Conservation (phyloP, 768 basidiomycete genomes). For the Tricholoma flavovirens region DNA sequence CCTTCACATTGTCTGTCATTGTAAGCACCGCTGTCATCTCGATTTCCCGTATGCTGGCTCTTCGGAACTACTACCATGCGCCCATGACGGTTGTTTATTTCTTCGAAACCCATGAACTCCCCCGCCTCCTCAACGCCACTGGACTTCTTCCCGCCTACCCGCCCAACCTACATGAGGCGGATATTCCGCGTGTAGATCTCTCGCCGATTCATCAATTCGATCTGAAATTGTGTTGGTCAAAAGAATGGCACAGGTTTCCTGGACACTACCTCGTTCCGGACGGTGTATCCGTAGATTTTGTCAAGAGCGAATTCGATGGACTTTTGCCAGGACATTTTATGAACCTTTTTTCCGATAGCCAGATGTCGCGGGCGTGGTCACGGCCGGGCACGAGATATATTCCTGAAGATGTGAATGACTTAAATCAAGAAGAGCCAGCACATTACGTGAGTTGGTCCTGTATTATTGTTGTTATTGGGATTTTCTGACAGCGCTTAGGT, state of each 20-base stretch:
- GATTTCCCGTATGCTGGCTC: slow-evolving; percentile 71
- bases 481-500: slow-evolving; percentile 40
- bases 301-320: slow-evolving; percentile 90
- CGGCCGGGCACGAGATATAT: slow-evolving; percentile 57
- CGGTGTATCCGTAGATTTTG: slow-evolving; percentile 75
- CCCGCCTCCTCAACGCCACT: slow-evolving; percentile 70
- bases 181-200: slow-evolving; percentile 54
- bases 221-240: slow-evolving; percentile 78
- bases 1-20: slow-evolving; percentile 67
- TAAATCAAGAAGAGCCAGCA: slow-evolving; percentile 72
- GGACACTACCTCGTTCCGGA: slow-evolving; percentile 85
- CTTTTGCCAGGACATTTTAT: slow-evolving; percentile 82
- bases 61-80: slow-evolving; percentile 87
- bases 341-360: slow-evolving; percentile 25
- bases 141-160: slow-evolving; percentile 51
- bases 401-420: slow-evolving; percentile 74
- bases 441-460: slow-evolving; percentile 57
- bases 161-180: slow-evolving; percentile 32
- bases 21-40: slow-evolving; percentile 66
- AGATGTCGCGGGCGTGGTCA: slow-evolving; percentile 39
- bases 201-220: slow-evolving; percentile 62
- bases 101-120: slow-evolving; percentile 76
- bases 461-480: not conserved
- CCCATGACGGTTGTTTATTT: slow-evolving; percentile 66
- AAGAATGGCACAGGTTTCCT: slow-evolving; percentile 96